Base-by-base conservation (phyloP, 768 basidiomycete species). In the Leucosporidium yakuticum region DNA sequence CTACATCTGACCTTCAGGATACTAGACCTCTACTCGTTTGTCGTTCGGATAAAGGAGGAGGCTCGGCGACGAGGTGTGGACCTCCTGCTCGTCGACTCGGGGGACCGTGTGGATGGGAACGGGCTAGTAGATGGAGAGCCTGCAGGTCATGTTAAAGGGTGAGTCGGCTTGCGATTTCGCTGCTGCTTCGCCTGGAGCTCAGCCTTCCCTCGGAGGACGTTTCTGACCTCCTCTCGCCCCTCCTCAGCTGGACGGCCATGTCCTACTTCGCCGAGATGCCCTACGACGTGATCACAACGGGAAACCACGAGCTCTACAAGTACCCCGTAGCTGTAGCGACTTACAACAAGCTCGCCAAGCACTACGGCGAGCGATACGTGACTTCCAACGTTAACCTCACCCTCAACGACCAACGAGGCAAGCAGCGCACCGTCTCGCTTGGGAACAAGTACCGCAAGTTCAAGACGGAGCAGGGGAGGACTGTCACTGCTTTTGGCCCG, bases 371-470 rank as follows among this genome's bases (percentile, higher is more conserved):
- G 9, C 83, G 86, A 55, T 93, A 91, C 77, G 79, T 96, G 57
- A 86, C 90, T 1, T 89, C 87, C 3, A 95, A 95, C 74, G 88
- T 85, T 64, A 89, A 94, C 79, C 89, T 95, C 76, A 91, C 90
- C 3, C 75, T 88, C 32, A 27, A 62, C 15, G 69, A 84, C 73
- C 73, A 79, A 50, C 63, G 77, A 20, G 81, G 39, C 1, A 11
- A 53, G 21, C 67, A 79, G 31, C 68, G 66, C 2, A 76, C 78
- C 67, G 82, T 78, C 58, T 79, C 82, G 1, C 77, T 84, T 50
- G 84, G 85, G 27, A 79, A 82, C 29, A 14, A 66, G 25, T 55
- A 54, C 34, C 57, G 51, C 17, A 61, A 67, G 54, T 67, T 68
- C 50, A 49, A 27, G 82, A 74, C 73, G 29, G 19, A 39, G 56